Evolutionary conservation across 768 basidiomycete genomes (phyloP), one percentile per base, ranked within the genome.

Genomic region (Antrodiella citrinella): DNA sequence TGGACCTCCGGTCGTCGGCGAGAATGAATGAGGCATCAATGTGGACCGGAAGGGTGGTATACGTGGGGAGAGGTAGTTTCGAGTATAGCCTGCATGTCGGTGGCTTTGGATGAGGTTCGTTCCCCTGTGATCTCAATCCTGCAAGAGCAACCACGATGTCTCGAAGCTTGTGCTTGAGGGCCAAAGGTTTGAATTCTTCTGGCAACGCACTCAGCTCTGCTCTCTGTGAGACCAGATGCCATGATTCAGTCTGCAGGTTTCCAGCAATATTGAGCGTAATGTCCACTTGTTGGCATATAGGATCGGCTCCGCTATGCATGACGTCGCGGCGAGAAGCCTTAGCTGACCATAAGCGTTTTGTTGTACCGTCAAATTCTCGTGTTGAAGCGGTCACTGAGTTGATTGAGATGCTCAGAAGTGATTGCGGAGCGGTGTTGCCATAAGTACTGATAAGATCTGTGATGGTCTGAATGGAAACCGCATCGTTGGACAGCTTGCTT

Each of bases 11-110:
- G 54, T 79, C 76, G 2, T 72, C 67, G 0, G 76, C 67, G 3
- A 77, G 59, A 39, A 73, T 66, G 52, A 76, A 77, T 0, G 74
- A 69, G 0, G 72, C 75, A 46, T 68, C 69, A 7, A 77, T 57
- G 51, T 79, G 76, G 1, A 73, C 65, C 0, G 76, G 75, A 0
- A 79, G 61, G 3, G 66, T 57, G 3, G 66, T 73, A 2, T 57
- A 20, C 3, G 70, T 63, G 2, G 69, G 69, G 1, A 78, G 64
- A 0, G 74, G 76, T 4, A 63, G n/a, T 64, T 59, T 45, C 54
- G 55, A 23, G 49, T 43, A 2, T 47, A 49, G 4, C 41, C 26
- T 3, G 55, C 53, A 25, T 62, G 20, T 7, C 1, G 20, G 22
- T 24, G 48, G 18, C 15, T n/a, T 19, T 10, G 41, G 21, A 18